phyloP scores from a whole-genome alignment of 345 rosid genomes.

The Mallotus nudiflorus region DNA sequence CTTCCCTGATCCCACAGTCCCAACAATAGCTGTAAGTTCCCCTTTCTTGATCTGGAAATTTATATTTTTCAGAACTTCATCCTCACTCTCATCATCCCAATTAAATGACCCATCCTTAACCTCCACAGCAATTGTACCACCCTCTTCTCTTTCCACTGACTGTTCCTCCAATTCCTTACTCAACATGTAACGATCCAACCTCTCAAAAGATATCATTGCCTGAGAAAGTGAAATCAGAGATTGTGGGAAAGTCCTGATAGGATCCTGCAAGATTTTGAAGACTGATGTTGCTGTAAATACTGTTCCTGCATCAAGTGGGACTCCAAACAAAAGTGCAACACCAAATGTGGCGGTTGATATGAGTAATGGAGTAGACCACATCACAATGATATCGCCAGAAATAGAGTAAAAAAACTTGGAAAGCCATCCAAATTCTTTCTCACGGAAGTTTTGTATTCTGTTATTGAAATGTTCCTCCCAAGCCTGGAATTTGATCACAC shows the following conservation, averaged over 20 bases:
- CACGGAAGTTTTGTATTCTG: slow-evolving; percentile 69
- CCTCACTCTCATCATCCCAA: slow-evolving; percentile 80
- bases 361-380: slow-evolving; percentile 81
- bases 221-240: slow-evolving; percentile 93
- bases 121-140: slow-evolving; percentile 58
- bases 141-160: slow-evolving; percentile 59
- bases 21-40: slow-evolving; percentile 83
- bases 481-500: slow-evolving; percentile 93
- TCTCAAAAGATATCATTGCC: slow-evolving; percentile 79
- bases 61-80: slow-evolving; percentile 54
- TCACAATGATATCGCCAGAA: slow-evolving; percentile 60
- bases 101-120: slow-evolving; percentile 65
- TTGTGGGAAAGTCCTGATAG: slow-evolving; percentile 83
- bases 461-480: slow-evolving; percentile 93
- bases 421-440: slow-evolving; percentile 75
- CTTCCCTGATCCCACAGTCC: slow-evolving; percentile 92
- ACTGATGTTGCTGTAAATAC: slow-evolving; percentile 85
- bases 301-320: slow-evolving; percentile 75
- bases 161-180: slow-evolving; percentile 63
- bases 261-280: slow-evolving; percentile 93
- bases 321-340: slow-evolving; percentile 62
- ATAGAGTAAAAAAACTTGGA: slow-evolving; percentile 78
- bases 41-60: slow-evolving; percentile 68
- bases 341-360: slow-evolving; percentile 77
- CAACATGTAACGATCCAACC: slow-evolving; percentile 77